These are phyloP conservation scores for Hypoxylon sp. DNA, from an alignment of 2,329 filamentous ascomycete species.

Conservation along the genomic window DNA sequence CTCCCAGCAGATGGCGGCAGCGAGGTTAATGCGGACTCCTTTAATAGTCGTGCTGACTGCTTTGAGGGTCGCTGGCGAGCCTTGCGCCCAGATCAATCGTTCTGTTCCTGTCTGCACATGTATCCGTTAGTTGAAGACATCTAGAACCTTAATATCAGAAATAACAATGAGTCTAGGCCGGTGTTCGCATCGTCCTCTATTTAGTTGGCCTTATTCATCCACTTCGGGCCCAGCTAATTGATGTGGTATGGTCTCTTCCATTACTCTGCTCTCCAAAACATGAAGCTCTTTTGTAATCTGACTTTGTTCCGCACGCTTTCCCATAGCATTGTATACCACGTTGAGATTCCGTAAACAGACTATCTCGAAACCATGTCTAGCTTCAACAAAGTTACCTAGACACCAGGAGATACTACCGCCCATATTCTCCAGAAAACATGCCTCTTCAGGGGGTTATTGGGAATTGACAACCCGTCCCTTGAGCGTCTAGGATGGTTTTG, in stretches of 20 bases:
- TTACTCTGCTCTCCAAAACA: constrained; percentile 4
- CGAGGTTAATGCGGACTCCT: constrained; percentile 84
- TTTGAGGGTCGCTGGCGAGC: constrained; percentile 81
- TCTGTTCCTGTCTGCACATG: constrained; percentile 77
- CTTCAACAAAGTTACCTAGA: constrained; percentile 15
- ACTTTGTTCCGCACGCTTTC: neutral
- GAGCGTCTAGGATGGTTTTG: constrained; percentile 17
- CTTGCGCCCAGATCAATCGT: constrained; percentile 90
- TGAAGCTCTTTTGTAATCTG: neutral
- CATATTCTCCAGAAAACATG: constrained; percentile 17
- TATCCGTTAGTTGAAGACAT: constrained; percentile 19
- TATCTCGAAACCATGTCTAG: constrained; percentile 20
- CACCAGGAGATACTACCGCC: constrained; percentile 12
- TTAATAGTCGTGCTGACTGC: constrained; percentile 85
- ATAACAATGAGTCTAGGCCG: neutral
- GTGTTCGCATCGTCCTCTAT: neutral
- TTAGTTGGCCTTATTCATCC: neutral
- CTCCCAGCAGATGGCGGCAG: constrained; percentile 95
- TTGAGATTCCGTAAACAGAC: constrained; percentile 9
- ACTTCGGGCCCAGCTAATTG: neutral
- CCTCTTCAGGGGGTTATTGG: constrained; percentile 20
- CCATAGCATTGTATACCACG: constrained; percentile 10
- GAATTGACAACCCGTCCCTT: constrained; percentile 11
- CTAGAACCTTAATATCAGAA: neutral
- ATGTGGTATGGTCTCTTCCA: neutral